phyloP scores from a whole-genome alignment of 495 filamentous ascomycete genomes.

The Lasiosphaeriaceae sp. region DNA sequence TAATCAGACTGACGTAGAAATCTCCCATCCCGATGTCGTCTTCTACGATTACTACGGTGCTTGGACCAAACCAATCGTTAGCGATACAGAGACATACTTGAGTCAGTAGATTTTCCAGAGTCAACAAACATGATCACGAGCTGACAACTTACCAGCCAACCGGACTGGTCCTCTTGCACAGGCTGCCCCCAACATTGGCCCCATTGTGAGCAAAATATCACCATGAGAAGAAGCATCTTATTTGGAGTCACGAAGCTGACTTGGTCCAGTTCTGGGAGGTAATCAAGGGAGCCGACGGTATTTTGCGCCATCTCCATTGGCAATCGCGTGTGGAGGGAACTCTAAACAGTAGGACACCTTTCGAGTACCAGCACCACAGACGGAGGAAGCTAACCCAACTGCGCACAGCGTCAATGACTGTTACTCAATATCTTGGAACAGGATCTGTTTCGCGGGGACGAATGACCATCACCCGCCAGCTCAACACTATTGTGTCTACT shows the following conservation, averaged over 20 bases:
- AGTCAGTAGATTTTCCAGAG: constrained; percentile 26
- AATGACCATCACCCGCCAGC: constrained; percentile 51
- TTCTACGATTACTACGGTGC: constrained; percentile 63
- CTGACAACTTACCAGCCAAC: constrained; percentile 29
- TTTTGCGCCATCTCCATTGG: constrained; percentile 59
- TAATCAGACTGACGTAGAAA: constrained; percentile 53
- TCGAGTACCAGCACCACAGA: too few relatives aligned
- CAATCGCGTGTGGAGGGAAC: constrained; percentile 56
- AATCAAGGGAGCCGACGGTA: constrained; percentile 54
- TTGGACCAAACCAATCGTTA: constrained; percentile 39
- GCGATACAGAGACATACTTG: constrained; percentile 33
- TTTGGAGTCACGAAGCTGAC: too few relatives aligned
- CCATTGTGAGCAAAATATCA: constrained; percentile 40
- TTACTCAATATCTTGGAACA: constrained; percentile 62
- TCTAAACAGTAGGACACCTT: constrained; percentile 25
- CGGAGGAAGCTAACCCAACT: too few relatives aligned
- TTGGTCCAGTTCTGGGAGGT: constrained; percentile 43
- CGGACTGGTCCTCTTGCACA: constrained; percentile 61
- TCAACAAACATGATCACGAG: too few relatives aligned
- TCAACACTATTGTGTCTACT: constrained; percentile 50
- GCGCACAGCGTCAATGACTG: constrained; percentile 51
- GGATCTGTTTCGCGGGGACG: constrained; percentile 56
- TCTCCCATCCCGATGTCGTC: constrained; percentile 56
- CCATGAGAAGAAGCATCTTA: not conserved
- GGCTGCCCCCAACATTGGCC: constrained; percentile 61